A percentile compares a stretch with the other conserved stretches of the same genome.
Conservation (phyloP, 495 filamentous ascomycete species). For the Terfezia claveryi region DNA sequence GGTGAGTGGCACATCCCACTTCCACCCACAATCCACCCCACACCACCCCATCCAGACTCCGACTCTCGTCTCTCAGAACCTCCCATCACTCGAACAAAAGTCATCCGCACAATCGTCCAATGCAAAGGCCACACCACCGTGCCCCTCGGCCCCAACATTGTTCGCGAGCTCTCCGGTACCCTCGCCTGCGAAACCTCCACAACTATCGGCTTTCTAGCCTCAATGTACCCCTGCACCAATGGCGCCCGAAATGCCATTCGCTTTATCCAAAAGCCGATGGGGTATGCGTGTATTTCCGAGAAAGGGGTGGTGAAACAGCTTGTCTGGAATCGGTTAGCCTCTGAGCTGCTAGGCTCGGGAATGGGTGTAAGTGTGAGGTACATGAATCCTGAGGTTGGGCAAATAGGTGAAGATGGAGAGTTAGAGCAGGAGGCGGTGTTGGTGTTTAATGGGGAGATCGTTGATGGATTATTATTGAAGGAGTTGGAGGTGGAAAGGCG, state of each 20-base stretch:
- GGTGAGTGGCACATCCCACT: constrained; percentile 54
- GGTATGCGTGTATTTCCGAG: constrained; percentile 10
- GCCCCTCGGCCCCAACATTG: constrained; percentile 36
- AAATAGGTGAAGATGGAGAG: background rate
- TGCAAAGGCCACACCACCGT: constrained; percentile 45
- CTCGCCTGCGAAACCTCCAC: constrained; percentile 45
- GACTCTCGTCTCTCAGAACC: background rate
- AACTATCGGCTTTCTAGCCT: constrained; percentile 14
- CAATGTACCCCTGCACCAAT: constrained; percentile 8
- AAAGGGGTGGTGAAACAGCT: constrained; percentile 6
- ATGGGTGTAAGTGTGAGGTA: background rate
- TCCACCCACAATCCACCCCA: constrained; percentile 2
- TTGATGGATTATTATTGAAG: background rate
- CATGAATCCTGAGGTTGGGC: background rate
- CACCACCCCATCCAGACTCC: background rate
- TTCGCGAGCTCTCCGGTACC: constrained; percentile 73
- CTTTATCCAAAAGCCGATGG: constrained; percentile 8
- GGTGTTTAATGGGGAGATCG: constrained; percentile 1
- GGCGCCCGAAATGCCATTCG: constrained; percentile 9
- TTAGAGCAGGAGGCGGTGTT: constrained; percentile 1
- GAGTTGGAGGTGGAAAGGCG: no score
- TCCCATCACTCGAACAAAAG: constrained; percentile 1
- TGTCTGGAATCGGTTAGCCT: constrained; percentile 11
- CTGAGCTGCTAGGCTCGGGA: background rate
- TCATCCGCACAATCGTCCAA: constrained; percentile 48